Evolutionary conservation across 2,329 filamentous ascomycete genomes (phyloP).

Genomic region (Aureobasidium subglaciale): DNA sequence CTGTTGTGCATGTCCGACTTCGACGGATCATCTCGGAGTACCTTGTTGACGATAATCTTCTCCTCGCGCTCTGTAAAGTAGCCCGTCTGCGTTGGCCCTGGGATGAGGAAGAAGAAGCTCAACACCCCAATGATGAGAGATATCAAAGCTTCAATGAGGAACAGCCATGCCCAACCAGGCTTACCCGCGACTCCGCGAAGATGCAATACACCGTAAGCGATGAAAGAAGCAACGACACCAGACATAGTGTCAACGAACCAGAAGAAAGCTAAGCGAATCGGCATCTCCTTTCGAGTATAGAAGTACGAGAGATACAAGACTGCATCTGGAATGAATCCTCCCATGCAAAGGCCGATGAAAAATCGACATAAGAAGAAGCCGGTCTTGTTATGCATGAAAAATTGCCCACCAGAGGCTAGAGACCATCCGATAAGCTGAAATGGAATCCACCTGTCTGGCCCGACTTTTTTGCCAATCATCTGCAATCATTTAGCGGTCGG

Average conservation of each 20-base stretch:
- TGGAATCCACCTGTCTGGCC: constrained; percentile 38
- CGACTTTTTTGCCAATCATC: constrained; percentile 45
- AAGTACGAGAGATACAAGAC: constrained; percentile 38
- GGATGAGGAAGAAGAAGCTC: constrained; percentile 32
- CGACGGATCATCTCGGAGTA: constrained; percentile 16
- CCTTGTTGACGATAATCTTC: constrained; percentile 30
- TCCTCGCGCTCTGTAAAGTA: constrained; percentile 64
- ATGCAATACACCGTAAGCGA: constrained; percentile 25
- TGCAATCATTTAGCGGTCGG: constrained; percentile 27
- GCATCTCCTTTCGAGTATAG: constrained; percentile 35
- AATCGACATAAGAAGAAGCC: constrained; percentile 21
- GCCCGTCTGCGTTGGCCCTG: constrained; percentile 57
- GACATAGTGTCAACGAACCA: constrained; percentile 30
- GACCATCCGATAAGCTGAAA: constrained; percentile 31
- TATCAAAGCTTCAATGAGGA: constrained; percentile 28
- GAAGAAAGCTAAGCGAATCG: constrained; percentile 36
- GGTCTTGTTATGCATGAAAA: constrained; percentile 28
- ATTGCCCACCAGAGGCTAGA: constrained; percentile 31
- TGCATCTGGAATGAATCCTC: constrained; percentile 28
- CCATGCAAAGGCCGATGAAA: constrained; percentile 27
- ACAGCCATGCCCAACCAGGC: constrained; percentile 23
- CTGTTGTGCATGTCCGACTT: constrained; percentile 11
- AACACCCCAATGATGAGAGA: constrained; percentile 25
- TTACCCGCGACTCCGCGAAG: constrained; percentile 24
- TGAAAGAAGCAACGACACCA: constrained; percentile 25